These are phyloP conservation scores for Trichomonas vaginalis DNA, from an alignment of 208 protist genomes.

Conservation along the genomic window DNA sequence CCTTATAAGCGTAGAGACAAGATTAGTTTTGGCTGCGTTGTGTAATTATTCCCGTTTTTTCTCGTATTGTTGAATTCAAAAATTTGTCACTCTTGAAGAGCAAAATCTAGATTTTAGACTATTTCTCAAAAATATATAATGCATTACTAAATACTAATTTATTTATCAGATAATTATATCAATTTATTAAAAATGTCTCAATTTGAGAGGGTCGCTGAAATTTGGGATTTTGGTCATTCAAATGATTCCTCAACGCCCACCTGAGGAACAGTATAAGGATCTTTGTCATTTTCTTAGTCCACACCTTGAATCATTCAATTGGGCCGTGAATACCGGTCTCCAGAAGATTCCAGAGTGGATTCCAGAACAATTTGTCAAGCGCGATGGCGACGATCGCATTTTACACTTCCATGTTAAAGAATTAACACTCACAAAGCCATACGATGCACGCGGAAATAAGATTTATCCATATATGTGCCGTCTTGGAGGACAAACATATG, in stretches of 20 bases:
- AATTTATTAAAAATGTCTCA: too few species aligned
- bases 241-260: neutral
- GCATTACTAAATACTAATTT: too few species aligned
- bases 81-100: too few species aligned
- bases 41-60: too few species aligned
- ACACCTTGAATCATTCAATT: neutral
- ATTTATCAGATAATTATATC: too few species aligned
- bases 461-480: constrained; percentile 3
- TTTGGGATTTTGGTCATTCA: neutral
- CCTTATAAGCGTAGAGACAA: too few species aligned
- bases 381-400: neutral
- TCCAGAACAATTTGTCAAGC: neutral
- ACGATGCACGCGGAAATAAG: neutral
- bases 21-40: too few species aligned
- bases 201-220: too few species aligned
- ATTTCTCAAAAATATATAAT: too few species aligned
- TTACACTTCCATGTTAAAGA: neutral
- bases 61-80: too few species aligned
- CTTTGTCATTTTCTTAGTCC: neutral
- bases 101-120: too few species aligned
- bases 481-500: neutral
- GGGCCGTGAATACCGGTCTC: neutral
- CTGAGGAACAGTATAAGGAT: neutral
- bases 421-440: neutral
- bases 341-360: neutral